Conservation (phyloP, 345 rosid species). For the Citropsis articulata region DNA sequence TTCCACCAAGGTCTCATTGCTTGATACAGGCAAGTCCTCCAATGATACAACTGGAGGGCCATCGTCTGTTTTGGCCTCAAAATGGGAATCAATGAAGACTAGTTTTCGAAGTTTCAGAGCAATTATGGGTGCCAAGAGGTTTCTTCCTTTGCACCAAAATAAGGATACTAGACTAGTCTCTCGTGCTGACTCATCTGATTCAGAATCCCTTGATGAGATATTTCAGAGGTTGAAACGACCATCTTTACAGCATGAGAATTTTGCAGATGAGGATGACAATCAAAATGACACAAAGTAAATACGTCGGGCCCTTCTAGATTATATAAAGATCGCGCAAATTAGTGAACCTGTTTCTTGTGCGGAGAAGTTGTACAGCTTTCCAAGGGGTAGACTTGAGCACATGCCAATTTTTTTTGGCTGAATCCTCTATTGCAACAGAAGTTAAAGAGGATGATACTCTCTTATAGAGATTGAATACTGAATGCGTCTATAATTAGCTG, state of each 20-base stretch:
- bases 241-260: slow-evolving; percentile 35
- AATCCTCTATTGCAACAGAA: slow-evolving; percentile 10
- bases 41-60: slow-evolving; percentile 31
- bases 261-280: slow-evolving; percentile 37
- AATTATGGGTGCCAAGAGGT: slow-evolving; percentile 62
- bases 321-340: slow-evolving; percentile 11
- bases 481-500: not conserved
- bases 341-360: not conserved
- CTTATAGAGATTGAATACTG: not conserved
- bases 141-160: slow-evolving; percentile 60
- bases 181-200: slow-evolving; percentile 45
- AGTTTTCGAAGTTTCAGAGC: slow-evolving; percentile 87
- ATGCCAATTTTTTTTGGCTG: not conserved
- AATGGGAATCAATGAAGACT: slow-evolving; percentile 83
- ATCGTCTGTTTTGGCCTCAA: slow-evolving; percentile 57
- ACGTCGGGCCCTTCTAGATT: slow-evolving; percentile 27
- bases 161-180: slow-evolving; percentile 42
- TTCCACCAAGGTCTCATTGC: slow-evolving; percentile 79
- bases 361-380: slow-evolving; percentile 25
- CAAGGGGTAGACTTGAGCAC: not conserved
- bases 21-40: slow-evolving; percentile 42
- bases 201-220: slow-evolving; percentile 79
- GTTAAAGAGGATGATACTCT: slow-evolving; percentile 4
- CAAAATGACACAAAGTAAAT: slow-evolving; percentile 15
- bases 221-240: slow-evolving; percentile 86